Evolutionary conservation across 1,284 basidiomycete genomes (phyloP), one percentile per base, ranked within the genome.

Genomic region (Trichosporon sp.): DNA sequence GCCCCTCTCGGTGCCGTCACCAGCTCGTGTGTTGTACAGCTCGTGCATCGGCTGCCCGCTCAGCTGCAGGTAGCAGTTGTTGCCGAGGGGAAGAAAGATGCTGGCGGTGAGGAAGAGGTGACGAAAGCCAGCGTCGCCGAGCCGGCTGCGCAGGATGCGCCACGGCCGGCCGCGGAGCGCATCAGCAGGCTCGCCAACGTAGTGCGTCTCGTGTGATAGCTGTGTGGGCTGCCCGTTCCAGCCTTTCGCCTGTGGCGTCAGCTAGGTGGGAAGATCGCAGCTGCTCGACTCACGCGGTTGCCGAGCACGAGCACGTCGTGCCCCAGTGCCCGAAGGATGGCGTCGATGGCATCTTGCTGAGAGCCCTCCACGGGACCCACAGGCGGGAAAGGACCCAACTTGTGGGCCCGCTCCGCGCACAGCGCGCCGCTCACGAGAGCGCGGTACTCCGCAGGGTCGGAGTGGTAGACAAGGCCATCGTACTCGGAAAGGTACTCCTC

Each of bases 61-160:
- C 5, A 86, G 72, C 70, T 87, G 86, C 9, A 83, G 72, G 68
- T 77, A 85, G 75, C 84, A 86, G 65, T 81, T 84, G 66, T 85
- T 84, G 5, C 78, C 74, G 3, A 86, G 73, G 0, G 83, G 81
- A 0, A 83, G 67, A 71, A 84, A 87, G 29, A 86, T 47, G 7
- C 84, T 83, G 3, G 83, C 79, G 27, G 77, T 65, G 8, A 83
- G 75, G 11, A 87, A 75, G n/a, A 87, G 73, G 63, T 84, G 78
- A 6, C 79, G 71, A 65, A 87, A 83, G 0, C 76, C 72, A 6
- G 75, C 74, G 23, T 84, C 78, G 0, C 86, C 86, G 21, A 85
- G 69, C 11, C 83, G 84, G 68, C 11, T 21, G 32, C 78, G 75
- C 3, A 81, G 68, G n/a, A 78, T 70, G 29, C 67, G 68, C 78